A percentile compares a stretch with the other conserved stretches of the same genome.
These are phyloP conservation scores for Sphaerulina musiva DNA, from an alignment of 2,329 filamentous ascomycete species.

Conservation along the genomic window DNA sequence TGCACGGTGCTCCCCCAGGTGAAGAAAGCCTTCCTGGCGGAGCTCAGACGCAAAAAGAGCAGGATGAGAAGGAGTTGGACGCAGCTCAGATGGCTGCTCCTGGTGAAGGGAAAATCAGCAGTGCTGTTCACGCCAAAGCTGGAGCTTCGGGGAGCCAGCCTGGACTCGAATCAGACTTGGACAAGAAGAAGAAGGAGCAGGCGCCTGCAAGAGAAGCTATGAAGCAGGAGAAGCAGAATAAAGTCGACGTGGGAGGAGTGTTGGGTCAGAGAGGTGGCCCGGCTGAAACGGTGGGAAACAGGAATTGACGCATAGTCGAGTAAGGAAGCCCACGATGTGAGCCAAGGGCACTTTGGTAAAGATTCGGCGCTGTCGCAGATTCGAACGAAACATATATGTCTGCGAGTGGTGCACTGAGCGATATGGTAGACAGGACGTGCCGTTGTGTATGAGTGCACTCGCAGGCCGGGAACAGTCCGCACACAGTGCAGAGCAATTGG, in stretches of 20 bases:
- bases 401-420: too few relatives aligned
- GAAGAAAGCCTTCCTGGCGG: slow-evolving; percentile 38
- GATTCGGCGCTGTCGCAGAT: too few relatives aligned
- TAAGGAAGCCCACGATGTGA: too few relatives aligned
- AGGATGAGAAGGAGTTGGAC: slow-evolving; percentile 44
- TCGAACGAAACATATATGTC: too few relatives aligned
- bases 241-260: slow-evolving; percentile 38
- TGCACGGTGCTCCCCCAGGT: slow-evolving; percentile 40
- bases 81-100: slow-evolving; percentile 45
- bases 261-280: slow-evolving; percentile 44
- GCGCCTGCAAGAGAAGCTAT: slow-evolving; percentile 37
- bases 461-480: too few relatives aligned
- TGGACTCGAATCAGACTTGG: slow-evolving; percentile 42
- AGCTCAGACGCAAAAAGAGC: slow-evolving; percentile 32
- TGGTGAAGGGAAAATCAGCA: slow-evolving; percentile 41
- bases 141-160: slow-evolving; percentile 35
- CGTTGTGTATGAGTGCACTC: too few relatives aligned
- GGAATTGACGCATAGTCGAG: slow-evolving; percentile 19
- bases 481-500: too few relatives aligned
- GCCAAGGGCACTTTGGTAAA: too few relatives aligned
- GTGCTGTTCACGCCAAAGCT: slow-evolving; percentile 37
- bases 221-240: slow-evolving; percentile 35
- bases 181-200: slow-evolving; percentile 48
- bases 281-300: slow-evolving; percentile 35
- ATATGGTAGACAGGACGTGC: too few relatives aligned